Base-by-base conservation (phyloP, 2,329 filamentous ascomycete genomes). In the Aspergillus intermedius region DNA sequence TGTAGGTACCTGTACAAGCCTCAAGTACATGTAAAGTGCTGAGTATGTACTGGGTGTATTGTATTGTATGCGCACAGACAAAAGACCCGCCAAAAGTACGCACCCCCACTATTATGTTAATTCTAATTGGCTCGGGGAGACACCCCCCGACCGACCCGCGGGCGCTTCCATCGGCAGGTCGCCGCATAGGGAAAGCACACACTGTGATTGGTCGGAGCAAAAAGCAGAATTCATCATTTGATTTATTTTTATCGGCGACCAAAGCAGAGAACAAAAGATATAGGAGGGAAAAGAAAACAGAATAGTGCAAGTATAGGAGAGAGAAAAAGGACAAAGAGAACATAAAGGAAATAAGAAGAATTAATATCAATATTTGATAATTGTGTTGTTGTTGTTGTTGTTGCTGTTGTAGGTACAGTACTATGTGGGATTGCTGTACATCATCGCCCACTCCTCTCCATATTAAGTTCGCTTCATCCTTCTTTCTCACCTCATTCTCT, bases 51-150 rank as follows among this genome's bases (percentile, higher is more conserved):
- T 25, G 22, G 5, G 17, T 15, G 23, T 13, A 40, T 40, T 21
- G 7, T 40, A 40, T 12, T 40, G 35, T 15, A 15, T 40, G 43
- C 44, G 42, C 48, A 49, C 49, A 52, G 48, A 55, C 15, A 40
- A 40, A 40, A 21, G 37, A 40, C 37, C 37, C 37, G 37, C 37
- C 62, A 63, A 66, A 64, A 64, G 61, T 65, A 64, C 62, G 49
- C 51, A 49, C 51, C 53, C 52, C 52, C 54, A 47, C 50, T 47
- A 48, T 50, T 13, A 30, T n/a, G n/a, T 4, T 13, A 15, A 42
- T 46, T 30, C 42, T 64, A 55, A 67, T 67, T 66, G 60, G 63
- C 35, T 50, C 62, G 64, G 61, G 64, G 64, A 63, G 64, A 54
- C 57, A 62, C 55, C 63, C 60, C 54, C 49, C 45, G 44, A 30